Evolutionary conservation across 768 basidiomycete genomes (phyloP), one percentile per base, ranked within the genome.

Genomic region (Exsudoporus frostii): DNA sequence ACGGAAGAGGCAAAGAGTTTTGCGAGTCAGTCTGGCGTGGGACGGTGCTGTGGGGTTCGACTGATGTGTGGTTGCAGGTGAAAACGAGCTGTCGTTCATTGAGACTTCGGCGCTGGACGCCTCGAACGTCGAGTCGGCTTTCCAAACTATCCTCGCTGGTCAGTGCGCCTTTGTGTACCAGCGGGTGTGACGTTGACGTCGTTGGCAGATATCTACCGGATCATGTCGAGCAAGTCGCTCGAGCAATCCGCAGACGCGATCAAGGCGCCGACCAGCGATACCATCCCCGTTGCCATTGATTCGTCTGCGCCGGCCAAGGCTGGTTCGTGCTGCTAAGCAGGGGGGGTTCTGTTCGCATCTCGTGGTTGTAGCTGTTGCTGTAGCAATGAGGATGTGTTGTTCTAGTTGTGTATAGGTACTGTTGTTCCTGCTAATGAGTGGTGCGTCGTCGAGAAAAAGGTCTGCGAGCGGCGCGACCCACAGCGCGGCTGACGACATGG

Each of bases 51-150:
- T 49, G 42, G 44, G 49, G 24, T 49, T 36, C 46, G 34, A 55
- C 42, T 5, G 10, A 47, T 29, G 45, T 51, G 30, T 19, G 39
- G 43, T 41, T 47, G 22, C 63, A 92, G 92, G 89, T 62, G 93
- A 96, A 75, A 93, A 95, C 65, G 86, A 85, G 20, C 73, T 98
- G 62, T 91, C 88, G 50, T 96, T 96, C 80, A 96, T 99, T 60
- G 96, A 99, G 79, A 99, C 96, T 55, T 99, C 96, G 66, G 96
- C 96, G 76, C 86, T 98, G 82, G 97, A 99, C 84, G 92, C 96
- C 64, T 95, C 93, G 46, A 97, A 98, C 75, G 95, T 99, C 73
- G 96, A 98, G 75, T 75, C 82, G 52, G 97, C 96, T 46, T 99
- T 99, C 86, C 94, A 98, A 72, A 93, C 85, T 53, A 98, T 98